A percentile compares a stretch with the other conserved stretches of the same genome.
These are phyloP conservation scores for Chenopodium album DNA, from an alignment of 148 eudicot genomes.

Conservation along the genomic window DNA sequence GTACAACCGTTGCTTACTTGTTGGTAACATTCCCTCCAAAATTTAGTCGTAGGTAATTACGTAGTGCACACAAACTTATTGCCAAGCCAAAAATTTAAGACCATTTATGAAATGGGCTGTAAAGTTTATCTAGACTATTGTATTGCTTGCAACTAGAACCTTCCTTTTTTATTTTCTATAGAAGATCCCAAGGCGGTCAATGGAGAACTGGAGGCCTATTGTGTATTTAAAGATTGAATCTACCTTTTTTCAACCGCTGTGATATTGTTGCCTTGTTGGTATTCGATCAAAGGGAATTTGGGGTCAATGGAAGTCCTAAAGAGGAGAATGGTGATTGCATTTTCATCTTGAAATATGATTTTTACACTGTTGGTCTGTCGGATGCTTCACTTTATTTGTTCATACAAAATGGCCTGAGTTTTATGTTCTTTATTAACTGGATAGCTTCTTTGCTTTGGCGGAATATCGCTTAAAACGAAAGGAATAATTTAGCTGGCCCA, in stretches of 20 bases:
- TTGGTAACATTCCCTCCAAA: no score
- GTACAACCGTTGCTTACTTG: conserved; percentile 23
- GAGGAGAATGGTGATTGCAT: neutral
- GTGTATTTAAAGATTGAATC: no score
- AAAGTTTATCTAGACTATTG: neutral
- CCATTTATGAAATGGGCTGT: no score
- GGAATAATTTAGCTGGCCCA: neutral
- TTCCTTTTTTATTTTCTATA: neutral
- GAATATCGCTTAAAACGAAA: neutral
- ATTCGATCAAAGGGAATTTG: neutral
- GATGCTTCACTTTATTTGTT: neutral
- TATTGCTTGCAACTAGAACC: neutral
- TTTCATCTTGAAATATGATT: neutral
- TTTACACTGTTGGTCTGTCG: neutral
- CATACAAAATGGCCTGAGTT: neutral
- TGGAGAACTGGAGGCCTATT: no score
- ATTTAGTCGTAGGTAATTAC: no score
- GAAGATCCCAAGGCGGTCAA: neutral
- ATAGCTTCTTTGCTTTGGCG: neutral
- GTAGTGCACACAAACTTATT: no score
- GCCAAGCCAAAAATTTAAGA: no score
- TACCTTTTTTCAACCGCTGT: no score
- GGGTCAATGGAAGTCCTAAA: no score
- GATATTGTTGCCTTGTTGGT: no score
- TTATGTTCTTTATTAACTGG: neutral